Evolutionary conservation across 208 protist species (phyloP), one percentile per base, ranked within the genome.

Genomic region (Strigomonas culicis): DNA sequence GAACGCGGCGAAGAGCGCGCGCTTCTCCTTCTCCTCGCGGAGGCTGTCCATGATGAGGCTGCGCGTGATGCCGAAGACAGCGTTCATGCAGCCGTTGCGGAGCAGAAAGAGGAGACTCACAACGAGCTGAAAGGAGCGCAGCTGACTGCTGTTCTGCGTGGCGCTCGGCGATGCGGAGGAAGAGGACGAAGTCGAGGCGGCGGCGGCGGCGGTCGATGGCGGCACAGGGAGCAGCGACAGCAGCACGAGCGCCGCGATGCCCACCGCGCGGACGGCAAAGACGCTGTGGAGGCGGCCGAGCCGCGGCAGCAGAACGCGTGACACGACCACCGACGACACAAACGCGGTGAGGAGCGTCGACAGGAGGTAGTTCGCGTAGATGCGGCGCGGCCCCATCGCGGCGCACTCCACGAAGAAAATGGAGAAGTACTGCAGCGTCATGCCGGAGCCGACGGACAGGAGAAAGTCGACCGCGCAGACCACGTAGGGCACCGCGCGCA

Each of bases 31-130:
- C 17, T 72, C 50, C 22, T 74, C 73, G 1, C n/a, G 0, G 17
- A 84, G 75, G 63, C 68, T 70, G 59, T 90, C 84, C 84, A 90
- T 90, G 28, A 90, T 76, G 51, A 90, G 71, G 43, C 77, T 85
- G 39, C 84, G 84, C 0, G 80, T 87, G 47, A 87, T 31, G 34
- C 84, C 84, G 6, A 69, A 50, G 8, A 80, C 78, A 2, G 72
- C 68, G 68, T 90, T 90, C 84, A 90, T 90, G 22, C 60, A 56
- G n/a, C 77, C 64, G 59, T 82, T 84, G 28, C 84, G 79, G 19
- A 63, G 41, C 22, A 90, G 53, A 46, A 80, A 84, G 13, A 88
- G 27, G 6, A 73, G 30, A 7, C 60, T 11, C 0, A 84, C 13
- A 15, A 72, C 51, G 31, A 17, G 31, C 2, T 46, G 36, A 50